These are phyloP conservation scores for Serendipita vermifera DNA, from an alignment of 768 basidiomycete genomes.

Conservation along the genomic window DNA sequence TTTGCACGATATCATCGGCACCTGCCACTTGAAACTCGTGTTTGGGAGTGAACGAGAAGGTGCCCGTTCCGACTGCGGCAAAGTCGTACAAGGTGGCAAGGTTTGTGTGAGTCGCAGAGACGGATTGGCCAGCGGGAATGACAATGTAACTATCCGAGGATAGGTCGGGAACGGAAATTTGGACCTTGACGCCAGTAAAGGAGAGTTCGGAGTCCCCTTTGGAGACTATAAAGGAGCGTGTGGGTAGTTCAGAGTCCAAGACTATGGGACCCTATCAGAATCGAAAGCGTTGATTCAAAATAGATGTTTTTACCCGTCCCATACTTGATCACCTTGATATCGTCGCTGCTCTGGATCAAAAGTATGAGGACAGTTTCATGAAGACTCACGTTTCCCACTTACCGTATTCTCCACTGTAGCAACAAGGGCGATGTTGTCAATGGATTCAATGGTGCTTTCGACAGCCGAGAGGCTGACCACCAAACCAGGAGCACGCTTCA, in stretches of 20 bases:
- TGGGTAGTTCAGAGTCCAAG: conserved; percentile 30
- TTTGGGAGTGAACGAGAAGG: conserved; percentile 30
- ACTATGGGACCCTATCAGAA: too few relatives aligned
- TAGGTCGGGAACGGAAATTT: conserved; percentile 21
- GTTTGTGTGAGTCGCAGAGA: conserved; percentile 31
- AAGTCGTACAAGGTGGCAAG: conserved; percentile 34
- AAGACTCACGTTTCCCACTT: too few relatives aligned
- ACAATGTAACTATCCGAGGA: conserved; percentile 29
- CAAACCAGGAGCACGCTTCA: neutral
- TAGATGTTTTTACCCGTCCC: too few relatives aligned
- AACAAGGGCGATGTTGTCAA: too few relatives aligned
- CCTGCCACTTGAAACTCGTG: conserved; percentile 27
- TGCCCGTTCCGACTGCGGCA: conserved; percentile 27
- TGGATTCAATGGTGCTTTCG: conserved; percentile 21
- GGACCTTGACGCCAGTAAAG: conserved; percentile 35
- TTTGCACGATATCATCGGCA: too few relatives aligned
- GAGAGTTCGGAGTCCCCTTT: conserved; percentile 28
- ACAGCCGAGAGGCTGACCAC: neutral
- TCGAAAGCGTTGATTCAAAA: too few relatives aligned
- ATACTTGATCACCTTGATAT: conserved; percentile 33
- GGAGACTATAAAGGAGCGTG: conserved; percentile 32
- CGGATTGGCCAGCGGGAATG: conserved; percentile 29
- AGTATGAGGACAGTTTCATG: too few relatives aligned
- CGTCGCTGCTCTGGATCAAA: too few relatives aligned
- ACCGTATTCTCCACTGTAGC: too few relatives aligned